These are phyloP conservation scores for Trebouxiophyceae sp. DNA, from an alignment of 163 green algal genomes.

Conservation along the genomic window DNA sequence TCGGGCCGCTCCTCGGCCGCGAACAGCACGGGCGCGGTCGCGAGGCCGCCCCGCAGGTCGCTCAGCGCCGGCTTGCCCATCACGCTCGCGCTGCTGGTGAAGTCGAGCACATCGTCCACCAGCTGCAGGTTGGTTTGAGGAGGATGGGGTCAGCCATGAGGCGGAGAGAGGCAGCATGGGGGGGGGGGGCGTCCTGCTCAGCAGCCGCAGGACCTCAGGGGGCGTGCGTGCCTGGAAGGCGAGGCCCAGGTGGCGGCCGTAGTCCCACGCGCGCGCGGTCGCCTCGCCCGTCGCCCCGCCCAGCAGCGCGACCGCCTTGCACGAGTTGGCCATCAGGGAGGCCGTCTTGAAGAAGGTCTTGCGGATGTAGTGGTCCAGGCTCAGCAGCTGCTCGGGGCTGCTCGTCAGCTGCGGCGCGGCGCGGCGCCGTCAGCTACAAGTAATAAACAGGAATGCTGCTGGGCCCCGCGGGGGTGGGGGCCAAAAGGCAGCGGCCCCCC, in stretches of 20 bases:
- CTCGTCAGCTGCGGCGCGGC: conserved; percentile 75
- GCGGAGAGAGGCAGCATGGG: no score
- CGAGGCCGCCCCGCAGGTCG: conserved; percentile 79
- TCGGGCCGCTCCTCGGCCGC: conserved; percentile 72
- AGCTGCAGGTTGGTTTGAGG: conserved; percentile 61
- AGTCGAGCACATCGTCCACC: conserved; percentile 96
- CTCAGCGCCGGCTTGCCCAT: conserved; percentile 93
- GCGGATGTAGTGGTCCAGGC: conserved; percentile 80
- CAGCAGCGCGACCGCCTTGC: conserved; percentile 72
- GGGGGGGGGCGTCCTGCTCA: no score
- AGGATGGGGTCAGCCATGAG: background rate
- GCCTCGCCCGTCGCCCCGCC: conserved; percentile 40
- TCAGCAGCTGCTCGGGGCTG: conserved; percentile 49
- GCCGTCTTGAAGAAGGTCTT: conserved; percentile 98
- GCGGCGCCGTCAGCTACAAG: no score
- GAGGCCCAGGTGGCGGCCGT: conserved; percentile 70
- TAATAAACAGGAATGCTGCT: no score
- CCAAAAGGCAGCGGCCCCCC: no score
- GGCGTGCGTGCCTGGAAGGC: conserved; percentile 61
- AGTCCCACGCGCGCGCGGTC: conserved; percentile 20
- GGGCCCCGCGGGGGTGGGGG: no score
- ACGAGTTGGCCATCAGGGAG: conserved; percentile 88
- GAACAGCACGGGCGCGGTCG: conserved; percentile 90
- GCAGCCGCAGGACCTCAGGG: background rate
- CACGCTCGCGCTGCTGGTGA: conserved; percentile 61